These are phyloP conservation scores for Hypsizygus ulmarius DNA, from an alignment of 1,284 basidiomycete genomes.

Conservation along the genomic window DNA sequence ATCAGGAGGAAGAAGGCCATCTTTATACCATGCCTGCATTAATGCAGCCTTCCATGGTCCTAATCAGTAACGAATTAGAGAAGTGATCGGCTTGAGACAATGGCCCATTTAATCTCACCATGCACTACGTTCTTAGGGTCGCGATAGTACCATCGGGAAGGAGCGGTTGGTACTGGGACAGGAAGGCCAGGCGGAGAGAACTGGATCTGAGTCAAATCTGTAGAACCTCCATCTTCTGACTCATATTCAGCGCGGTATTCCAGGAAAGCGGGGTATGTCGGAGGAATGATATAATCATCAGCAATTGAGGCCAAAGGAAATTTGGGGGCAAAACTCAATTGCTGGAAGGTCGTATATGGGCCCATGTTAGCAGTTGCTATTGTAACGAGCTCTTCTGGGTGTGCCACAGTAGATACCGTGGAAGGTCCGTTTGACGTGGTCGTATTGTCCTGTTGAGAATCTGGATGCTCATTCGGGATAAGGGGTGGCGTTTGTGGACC, in stretches of 20 bases:
- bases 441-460: conserved; percentile 27
- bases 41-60: conserved; percentile 82
- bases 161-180: conserved; percentile 59
- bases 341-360: conserved; percentile 86
- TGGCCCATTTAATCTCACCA: conserved; percentile 43
- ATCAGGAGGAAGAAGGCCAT: conserved; percentile 74
- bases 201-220: conserved; percentile 58
- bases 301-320: conserved; percentile 84
- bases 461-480: conserved; percentile 42
- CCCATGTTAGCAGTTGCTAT: conserved; percentile 68
- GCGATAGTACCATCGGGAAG: conserved; percentile 74
- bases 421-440: conserved; percentile 26
- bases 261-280: conserved; percentile 77
- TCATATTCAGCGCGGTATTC: conserved; percentile 65
- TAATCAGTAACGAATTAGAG: conserved; percentile 25
- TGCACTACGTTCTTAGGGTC: conserved; percentile 77
- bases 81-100: not conserved
- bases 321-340: conserved; percentile 76
- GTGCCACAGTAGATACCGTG: conserved; percentile 30
- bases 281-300: conserved; percentile 85
- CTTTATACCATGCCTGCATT: conserved; percentile 85
- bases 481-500: conserved; percentile 37
- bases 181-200: conserved; percentile 78
- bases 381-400: conserved; percentile 68
- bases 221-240: conserved; percentile 43